Percentiles rank a stretch among this genome's conserved stretches.
phyloP scores from a whole-genome alignment of 1,284 basidiomycete genomes.

The Microbotryum intermedium region DNA sequence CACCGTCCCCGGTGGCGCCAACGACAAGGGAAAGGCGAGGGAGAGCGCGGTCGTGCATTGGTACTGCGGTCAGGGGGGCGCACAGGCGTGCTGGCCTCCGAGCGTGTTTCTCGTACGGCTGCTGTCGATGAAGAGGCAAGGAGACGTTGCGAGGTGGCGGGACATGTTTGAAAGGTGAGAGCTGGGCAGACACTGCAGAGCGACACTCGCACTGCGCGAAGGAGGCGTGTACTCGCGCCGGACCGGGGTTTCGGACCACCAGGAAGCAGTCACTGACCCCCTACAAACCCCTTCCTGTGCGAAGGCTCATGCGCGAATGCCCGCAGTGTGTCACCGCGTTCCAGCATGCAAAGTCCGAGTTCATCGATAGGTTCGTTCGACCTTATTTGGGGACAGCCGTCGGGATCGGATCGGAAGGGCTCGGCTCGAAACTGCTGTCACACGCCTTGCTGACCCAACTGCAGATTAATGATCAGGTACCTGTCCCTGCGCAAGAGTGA shows the following conservation, averaged over 20 bases:
- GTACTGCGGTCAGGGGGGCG: slow-evolving; percentile 25
- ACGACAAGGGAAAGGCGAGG: slow-evolving; percentile 6
- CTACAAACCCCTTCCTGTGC: neutral
- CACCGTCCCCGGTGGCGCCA: neutral
- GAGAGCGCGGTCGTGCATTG: slow-evolving; percentile 20
- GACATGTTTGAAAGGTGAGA: slow-evolving; percentile 22
- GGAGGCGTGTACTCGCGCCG: no score
- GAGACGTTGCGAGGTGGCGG: slow-evolving; percentile 21
- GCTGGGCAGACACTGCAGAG: neutral
- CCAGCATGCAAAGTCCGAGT: slow-evolving; percentile 20
- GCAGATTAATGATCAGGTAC: slow-evolving; percentile 4
- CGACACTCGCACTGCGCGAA: neutral
- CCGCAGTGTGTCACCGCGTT: slow-evolving; percentile 16
- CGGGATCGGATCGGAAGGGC: neutral
- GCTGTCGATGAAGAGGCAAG: slow-evolving; percentile 19
- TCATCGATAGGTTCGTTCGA: slow-evolving; percentile 11
- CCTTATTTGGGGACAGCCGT: neutral
- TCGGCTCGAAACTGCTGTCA: neutral
- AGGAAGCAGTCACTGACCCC: neutral
- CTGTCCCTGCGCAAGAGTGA: slow-evolving; percentile 17
- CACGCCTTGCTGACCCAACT: neutral
- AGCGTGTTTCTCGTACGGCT: slow-evolving; percentile 18
- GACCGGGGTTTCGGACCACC: no score
- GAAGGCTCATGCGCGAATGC: slow-evolving; percentile 13
- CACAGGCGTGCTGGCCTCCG: slow-evolving; percentile 22